Base-by-base conservation (phyloP, 495 filamentous ascomycete genomes). In the Clohesyomyces aquaticus region DNA sequence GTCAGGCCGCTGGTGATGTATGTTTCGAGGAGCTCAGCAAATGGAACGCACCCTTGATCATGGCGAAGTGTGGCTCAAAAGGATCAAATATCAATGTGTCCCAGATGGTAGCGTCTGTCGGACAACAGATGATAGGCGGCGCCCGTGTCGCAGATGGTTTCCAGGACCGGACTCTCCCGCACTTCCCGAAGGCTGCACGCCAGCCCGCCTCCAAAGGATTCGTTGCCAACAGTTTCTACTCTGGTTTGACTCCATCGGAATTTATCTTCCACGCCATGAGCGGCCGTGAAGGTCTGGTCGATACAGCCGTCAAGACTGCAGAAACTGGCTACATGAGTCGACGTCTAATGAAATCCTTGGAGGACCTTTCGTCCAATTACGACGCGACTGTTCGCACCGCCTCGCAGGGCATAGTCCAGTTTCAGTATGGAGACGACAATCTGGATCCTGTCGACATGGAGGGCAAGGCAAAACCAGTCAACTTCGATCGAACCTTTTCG, bases 321-420 rank as follows among this genome's bases (percentile, higher is more conserved):
- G 94, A 98, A 76, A 98, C 94, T 4, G 94, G 94, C 55, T 98
- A 98, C 78, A 98, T 98, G 95, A 97, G 93, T 61, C 86, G 94
- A 77, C 88, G 94, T 43, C 75, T 98, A 74, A 98, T 98, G 94
- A 98, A 98, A 77, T 94, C 90, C 0, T 80, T 98, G 35, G 94
- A 98, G 72, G 94, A 98, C 82, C 79, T 98, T 8, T 94, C 91
- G 0, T 88, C 88, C 0, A 82, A 88, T 69, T 98, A 98, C 67
- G 94, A 98, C 73, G 82, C 94, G 71, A 98, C 95, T 1, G 95
- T 98, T 1, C 85, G 94, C 51, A 97, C 92, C 29, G 94, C 90
- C 1, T 87, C 86, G 14, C 85, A 86, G 38, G 85, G 85, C 21
- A 88, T 98, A 65, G 91, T 98, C 2, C 95, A 98, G 74, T 98